A percentile compares a stretch with the other conserved stretches of the same genome.
Conservation (phyloP, 805 yeast species). For the Candida hungchunana region DNA sequence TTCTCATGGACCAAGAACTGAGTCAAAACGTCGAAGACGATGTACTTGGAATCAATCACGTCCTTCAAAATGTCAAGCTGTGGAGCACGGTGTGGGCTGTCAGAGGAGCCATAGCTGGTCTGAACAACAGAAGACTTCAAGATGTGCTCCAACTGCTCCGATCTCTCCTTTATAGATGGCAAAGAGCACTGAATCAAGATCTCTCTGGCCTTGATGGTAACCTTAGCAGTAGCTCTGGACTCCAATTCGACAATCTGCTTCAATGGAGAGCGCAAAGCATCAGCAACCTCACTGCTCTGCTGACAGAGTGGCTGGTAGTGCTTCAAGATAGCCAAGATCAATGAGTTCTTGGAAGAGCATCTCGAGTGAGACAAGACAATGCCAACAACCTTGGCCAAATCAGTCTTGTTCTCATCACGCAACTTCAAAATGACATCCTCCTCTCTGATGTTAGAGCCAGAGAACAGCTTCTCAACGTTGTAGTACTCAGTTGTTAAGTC, state of each 20-base stretch:
- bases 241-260: constrained; percentile 83
- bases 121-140: constrained; percentile 87
- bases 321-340: constrained; percentile 78
- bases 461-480: constrained; percentile 72
- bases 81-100: constrained; percentile 74
- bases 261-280: constrained; percentile 65
- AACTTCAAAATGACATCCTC: constrained; percentile 85
- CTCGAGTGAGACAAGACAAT: constrained; percentile 86
- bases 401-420: constrained; percentile 82
- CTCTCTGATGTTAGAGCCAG: constrained; percentile 71
- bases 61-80: constrained; percentile 76
- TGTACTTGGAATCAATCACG: constrained; percentile 93
- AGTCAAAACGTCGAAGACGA: constrained; percentile 92
- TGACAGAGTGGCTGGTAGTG: constrained; percentile 79
- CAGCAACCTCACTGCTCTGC: constrained; percentile 63
- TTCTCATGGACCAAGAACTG: constrained; percentile 84
- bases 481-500: constrained; percentile 66
- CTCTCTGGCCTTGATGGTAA: constrained; percentile 92
- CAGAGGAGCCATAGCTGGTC: constrained; percentile 82
- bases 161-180: constrained; percentile 93
- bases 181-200: constrained; percentile 93
- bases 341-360: constrained; percentile 88
- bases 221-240: constrained; percentile 87
- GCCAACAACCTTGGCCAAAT: constrained; percentile 65
- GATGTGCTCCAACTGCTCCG: constrained; percentile 96